phyloP scores from a whole-genome alignment of 2,329 filamentous ascomycete species.

The Colletotrichum scovillei region DNA sequence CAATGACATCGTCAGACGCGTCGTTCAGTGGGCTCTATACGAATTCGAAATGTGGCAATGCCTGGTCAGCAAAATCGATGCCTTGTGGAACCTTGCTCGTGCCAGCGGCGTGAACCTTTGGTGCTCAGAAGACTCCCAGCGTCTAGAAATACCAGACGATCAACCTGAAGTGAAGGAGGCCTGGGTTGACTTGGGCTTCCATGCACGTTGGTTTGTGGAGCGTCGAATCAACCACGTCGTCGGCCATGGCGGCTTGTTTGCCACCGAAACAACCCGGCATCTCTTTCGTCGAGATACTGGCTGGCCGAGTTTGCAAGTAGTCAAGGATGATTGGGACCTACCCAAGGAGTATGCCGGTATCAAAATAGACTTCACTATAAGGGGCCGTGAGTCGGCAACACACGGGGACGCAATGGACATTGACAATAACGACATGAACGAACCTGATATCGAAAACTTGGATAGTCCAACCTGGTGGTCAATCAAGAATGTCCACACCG shows the following conservation, averaged over 20 bases:
- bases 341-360: neutral
- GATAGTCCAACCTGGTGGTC: neutral
- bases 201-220: neutral
- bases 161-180: neutral
- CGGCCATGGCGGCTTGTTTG: constrained; percentile 1
- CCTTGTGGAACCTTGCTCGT: neutral
- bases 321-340: neutral
- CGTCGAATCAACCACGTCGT: neutral
- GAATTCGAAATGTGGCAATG: constrained; percentile 5
- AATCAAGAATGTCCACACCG: neutral
- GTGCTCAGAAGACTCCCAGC: neutral
- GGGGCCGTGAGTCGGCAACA: too few relatives aligned
- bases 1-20: constrained; percentile 23
- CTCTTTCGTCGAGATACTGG: neutral
- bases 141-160: neutral
- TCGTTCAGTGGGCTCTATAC: neutral
- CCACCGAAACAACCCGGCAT: neutral
- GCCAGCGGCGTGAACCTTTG: neutral
- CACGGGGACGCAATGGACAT: neutral
- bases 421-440: neutral
- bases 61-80: neutral
- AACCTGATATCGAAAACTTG: neutral
- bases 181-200: constrained; percentile 7
- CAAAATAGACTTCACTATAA: neutral
- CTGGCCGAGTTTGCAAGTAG: neutral